phyloP scores from a whole-genome alignment of 164 flowering plant species.

The Pachysandra terminalis region DNA sequence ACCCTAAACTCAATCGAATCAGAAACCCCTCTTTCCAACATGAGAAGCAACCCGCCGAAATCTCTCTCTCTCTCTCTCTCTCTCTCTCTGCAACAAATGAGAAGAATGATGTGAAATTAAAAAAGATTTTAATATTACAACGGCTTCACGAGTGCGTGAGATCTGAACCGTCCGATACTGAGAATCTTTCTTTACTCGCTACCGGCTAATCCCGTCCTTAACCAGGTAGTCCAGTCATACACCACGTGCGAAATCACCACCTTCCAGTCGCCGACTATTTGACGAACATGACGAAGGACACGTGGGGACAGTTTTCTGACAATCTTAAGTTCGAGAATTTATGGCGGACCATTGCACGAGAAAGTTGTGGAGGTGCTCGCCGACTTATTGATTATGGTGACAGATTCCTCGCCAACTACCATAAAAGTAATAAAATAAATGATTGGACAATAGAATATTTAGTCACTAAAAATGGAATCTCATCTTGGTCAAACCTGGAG shows the following conservation, averaged over 20 bases:
- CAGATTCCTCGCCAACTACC: too few relatives aligned
- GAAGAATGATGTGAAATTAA: neutral
- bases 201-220: conserved; percentile 22
- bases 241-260: conserved; percentile 33
- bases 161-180: conserved; percentile 29
- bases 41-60: conserved; percentile 6
- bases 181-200: neutral
- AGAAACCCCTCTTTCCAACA: neutral
- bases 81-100: neutral
- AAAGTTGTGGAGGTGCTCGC: too few relatives aligned
- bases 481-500: too few relatives aligned
- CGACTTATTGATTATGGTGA: too few relatives aligned
- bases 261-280: neutral
- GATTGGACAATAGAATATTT: too few relatives aligned
- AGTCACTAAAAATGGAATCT: too few relatives aligned
- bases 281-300: too few relatives aligned
- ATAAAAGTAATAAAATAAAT: too few relatives aligned
- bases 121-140: neutral
- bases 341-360: too few relatives aligned
- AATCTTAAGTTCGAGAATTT: too few relatives aligned
- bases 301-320: too few relatives aligned
- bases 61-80: conserved; percentile 4
- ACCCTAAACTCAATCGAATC: neutral
- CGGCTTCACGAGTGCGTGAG: neutral
- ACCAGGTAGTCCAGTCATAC: conserved; percentile 25